Conservation (phyloP, 257 asterid species). For the Hygrophila difformis region DNA sequence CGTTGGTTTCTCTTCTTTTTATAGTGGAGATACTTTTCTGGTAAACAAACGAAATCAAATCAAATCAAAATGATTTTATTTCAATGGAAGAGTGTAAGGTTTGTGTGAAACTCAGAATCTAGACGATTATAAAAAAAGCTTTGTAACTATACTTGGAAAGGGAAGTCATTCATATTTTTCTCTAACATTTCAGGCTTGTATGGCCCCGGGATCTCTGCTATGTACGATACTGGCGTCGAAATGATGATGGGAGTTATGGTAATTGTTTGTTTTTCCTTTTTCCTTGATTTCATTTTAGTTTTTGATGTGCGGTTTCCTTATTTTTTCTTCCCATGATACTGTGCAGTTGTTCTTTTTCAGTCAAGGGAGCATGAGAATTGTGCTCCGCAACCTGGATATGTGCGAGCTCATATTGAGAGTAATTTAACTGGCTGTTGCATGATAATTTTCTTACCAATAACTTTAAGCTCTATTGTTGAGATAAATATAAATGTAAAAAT, state of each 20-base stretch:
- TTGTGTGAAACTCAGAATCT: background rate
- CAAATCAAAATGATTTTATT: background rate
- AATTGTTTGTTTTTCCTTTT: constrained; percentile 13
- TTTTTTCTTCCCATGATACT: constrained; percentile 16
- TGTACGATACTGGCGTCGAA: constrained; percentile 96
- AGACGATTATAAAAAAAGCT: background rate
- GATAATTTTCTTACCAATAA: constrained; percentile 10
- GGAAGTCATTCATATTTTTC: background rate
- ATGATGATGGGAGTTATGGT: constrained; percentile 99
- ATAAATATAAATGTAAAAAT: too few species aligned
- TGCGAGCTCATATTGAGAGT: constrained; percentile 94
- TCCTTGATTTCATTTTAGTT: background rate
- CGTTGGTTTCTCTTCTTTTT: background rate
- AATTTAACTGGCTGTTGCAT: constrained; percentile 19
- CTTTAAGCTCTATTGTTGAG: too few species aligned
- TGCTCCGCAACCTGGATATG: constrained; percentile 86
- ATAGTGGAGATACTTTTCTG: background rate
- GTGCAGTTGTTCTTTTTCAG: constrained; percentile 87
- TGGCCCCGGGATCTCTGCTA: constrained; percentile 99
- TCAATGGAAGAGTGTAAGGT: background rate
- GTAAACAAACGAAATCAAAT: background rate
- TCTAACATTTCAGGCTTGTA: constrained; percentile 46
- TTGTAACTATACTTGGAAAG: background rate
- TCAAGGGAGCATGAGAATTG: constrained; percentile 93
- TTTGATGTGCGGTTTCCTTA: background rate